Conservation (phyloP, 2,329 filamentous ascomycete genomes). For the Gnomoniopsis sp. region DNA sequence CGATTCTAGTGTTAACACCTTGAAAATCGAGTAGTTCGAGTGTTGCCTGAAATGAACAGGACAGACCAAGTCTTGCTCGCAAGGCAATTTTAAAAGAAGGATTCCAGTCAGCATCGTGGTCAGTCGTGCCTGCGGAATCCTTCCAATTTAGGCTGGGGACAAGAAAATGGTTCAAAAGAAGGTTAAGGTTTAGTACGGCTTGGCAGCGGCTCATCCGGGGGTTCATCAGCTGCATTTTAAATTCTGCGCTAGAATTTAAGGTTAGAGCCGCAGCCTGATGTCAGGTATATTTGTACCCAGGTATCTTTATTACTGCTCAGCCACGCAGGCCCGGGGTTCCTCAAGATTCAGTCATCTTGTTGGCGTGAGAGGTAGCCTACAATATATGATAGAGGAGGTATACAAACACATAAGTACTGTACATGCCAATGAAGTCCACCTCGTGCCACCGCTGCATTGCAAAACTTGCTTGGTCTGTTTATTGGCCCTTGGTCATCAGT, state of each 20-base stretch:
- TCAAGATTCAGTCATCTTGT: no score
- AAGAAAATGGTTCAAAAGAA: neutral
- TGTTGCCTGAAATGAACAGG: neutral
- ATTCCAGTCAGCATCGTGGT: neutral
- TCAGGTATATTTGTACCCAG: no score
- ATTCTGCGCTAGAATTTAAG: neutral
- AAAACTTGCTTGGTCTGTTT: conserved; percentile 14
- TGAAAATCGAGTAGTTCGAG: neutral
- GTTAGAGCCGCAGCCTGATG: neutral
- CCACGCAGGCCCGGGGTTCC: no score
- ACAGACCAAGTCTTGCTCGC: no score
- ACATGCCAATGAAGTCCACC: neutral
- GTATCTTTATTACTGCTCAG: no score
- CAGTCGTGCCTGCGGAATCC: neutral
- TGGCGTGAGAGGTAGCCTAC: no score
- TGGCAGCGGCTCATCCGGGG: neutral
- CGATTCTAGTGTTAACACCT: neutral
- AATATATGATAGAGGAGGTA: no score
- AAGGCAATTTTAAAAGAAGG: no score
- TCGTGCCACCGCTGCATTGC: neutral
- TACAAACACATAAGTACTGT: neutral
- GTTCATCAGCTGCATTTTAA: neutral
- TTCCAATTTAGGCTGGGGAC: neutral
- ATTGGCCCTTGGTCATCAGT: conserved; percentile 1
- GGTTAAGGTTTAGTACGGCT: neutral